Evolutionary conservation across 1,139 yeast genomes (phyloP).

Genomic region (Suhomyces maxii): DNA sequence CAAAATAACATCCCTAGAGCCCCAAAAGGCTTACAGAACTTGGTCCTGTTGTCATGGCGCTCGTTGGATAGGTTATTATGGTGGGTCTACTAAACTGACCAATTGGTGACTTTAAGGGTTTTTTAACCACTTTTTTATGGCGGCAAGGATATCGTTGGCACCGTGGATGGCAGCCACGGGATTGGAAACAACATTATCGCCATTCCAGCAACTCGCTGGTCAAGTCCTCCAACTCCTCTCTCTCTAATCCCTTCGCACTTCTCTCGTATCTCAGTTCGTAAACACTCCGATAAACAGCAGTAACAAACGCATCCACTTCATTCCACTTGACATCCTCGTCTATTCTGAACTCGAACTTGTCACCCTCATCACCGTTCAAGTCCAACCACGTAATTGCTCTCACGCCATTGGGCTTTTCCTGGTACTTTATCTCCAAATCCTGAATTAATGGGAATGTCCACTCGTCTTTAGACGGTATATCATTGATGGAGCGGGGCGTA

Average conservation of each 20-base stretch:
- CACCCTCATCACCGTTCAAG: slow-evolving; percentile 83
- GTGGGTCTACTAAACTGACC: too few relatives aligned
- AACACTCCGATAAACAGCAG: slow-evolving; percentile 63
- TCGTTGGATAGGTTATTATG: too few relatives aligned
- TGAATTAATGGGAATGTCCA: slow-evolving; percentile 68
- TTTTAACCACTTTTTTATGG: too few relatives aligned
- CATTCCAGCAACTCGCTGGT: slow-evolving; percentile 14
- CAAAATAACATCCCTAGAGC: too few relatives aligned
- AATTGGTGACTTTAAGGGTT: too few relatives aligned
- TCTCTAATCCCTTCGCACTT: slow-evolving; percentile 48
- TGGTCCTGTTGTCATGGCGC: too few relatives aligned
- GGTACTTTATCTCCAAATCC: slow-evolving; percentile 52
- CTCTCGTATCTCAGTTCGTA: slow-evolving; percentile 73
- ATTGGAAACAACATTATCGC: not conserved
- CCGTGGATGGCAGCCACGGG: too few relatives aligned
- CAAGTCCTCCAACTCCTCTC: slow-evolving; percentile 57
- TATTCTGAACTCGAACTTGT: slow-evolving; percentile 72
- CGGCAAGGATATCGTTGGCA: too few relatives aligned
- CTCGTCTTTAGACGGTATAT: slow-evolving; percentile 54
- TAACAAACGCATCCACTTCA: slow-evolving; percentile 66
- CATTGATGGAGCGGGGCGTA: slow-evolving; percentile 24
- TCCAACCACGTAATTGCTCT: slow-evolving; percentile 77
- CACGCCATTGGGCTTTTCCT: slow-evolving; percentile 31
- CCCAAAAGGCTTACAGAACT: too few relatives aligned
- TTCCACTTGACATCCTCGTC: slow-evolving; percentile 57